These are phyloP conservation scores for Dactylellina cionopaga DNA, from an alignment of 2,329 filamentous ascomycete genomes.

Conservation along the genomic window DNA sequence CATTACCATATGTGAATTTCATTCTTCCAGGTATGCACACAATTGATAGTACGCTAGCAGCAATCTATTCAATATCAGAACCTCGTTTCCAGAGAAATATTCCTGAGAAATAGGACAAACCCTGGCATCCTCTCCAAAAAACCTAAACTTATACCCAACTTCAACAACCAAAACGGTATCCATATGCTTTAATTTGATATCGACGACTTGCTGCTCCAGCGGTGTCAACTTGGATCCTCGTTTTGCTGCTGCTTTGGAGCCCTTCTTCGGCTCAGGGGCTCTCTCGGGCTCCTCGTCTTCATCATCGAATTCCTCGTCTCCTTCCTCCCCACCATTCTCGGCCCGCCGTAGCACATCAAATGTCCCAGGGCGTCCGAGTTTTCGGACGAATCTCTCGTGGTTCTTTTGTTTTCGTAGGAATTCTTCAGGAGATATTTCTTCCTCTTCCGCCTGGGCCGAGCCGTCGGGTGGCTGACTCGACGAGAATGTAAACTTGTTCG, in stretches of 20 bases:
- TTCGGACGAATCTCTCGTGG: constrained; percentile 39
- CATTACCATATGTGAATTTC: constrained; percentile 78
- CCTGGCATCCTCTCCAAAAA: constrained; percentile 94
- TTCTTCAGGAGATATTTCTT: constrained; percentile 26
- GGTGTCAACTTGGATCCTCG: constrained; percentile 87
- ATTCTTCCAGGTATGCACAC: constrained; percentile 97
- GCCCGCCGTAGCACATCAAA: constrained; percentile 56
- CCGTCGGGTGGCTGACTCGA: constrained; percentile 16
- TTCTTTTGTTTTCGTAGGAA: constrained; percentile 36
- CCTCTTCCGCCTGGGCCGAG: constrained; percentile 4
- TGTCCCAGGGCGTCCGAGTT: constrained; percentile 27
- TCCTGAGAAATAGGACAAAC: too few relatives aligned
- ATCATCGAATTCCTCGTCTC: constrained; percentile 64
- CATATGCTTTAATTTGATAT: constrained; percentile 90
- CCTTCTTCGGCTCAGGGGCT: constrained; percentile 64
- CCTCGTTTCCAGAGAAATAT: not conserved
- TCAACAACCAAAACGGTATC: constrained; percentile 92
- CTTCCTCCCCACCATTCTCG: constrained; percentile 41
- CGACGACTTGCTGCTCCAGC: constrained; percentile 90
- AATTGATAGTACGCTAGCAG: constrained; percentile 89
- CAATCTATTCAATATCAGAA: constrained; percentile 59
- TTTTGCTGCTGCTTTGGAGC: constrained; percentile 66
- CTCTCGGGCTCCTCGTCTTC: constrained; percentile 62
- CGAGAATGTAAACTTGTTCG: constrained; percentile 39
- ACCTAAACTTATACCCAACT: constrained; percentile 97